These are phyloP conservation scores for Hyphopichia fennica DNA, from an alignment of 1,139 yeast species.

Conservation along the genomic window DNA sequence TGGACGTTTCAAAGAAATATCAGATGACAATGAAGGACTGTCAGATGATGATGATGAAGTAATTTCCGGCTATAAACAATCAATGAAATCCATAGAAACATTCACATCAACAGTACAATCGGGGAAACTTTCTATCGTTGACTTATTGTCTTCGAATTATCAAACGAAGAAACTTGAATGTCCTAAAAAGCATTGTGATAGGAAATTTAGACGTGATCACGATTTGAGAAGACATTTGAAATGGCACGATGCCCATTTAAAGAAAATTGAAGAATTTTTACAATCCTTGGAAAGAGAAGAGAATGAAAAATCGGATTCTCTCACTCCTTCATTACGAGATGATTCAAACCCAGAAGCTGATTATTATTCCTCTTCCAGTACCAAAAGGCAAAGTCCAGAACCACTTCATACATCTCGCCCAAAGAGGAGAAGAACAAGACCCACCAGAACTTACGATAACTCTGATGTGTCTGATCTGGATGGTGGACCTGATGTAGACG, in stretches of 20 bases:
- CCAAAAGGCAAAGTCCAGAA: neutral
- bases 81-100: conserved; percentile 27
- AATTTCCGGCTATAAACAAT: conserved; percentile 11
- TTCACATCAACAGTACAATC: conserved; percentile 19
- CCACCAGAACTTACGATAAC: neutral
- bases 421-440: neutral
- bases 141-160: conserved; percentile 37
- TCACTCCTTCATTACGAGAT: neutral
- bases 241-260: conserved; percentile 51
- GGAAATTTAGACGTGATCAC: conserved; percentile 46
- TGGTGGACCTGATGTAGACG: neutral
- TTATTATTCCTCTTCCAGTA: neutral
- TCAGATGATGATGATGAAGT: conserved; percentile 16
- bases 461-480: neutral
- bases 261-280: conserved; percentile 33
- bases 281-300: conserved; percentile 23
- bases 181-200: conserved; percentile 45
- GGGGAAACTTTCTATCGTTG: conserved; percentile 28
- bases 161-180: conserved; percentile 39
- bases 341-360: neutral
- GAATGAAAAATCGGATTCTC: neutral
- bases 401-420: neutral
- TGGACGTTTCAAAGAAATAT: conserved; percentile 3
- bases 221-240: conserved; percentile 53
- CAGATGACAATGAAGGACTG: conserved; percentile 13